Conservation (phyloP, 805 yeast genomes). For the Alloascoidea africana region DNA sequence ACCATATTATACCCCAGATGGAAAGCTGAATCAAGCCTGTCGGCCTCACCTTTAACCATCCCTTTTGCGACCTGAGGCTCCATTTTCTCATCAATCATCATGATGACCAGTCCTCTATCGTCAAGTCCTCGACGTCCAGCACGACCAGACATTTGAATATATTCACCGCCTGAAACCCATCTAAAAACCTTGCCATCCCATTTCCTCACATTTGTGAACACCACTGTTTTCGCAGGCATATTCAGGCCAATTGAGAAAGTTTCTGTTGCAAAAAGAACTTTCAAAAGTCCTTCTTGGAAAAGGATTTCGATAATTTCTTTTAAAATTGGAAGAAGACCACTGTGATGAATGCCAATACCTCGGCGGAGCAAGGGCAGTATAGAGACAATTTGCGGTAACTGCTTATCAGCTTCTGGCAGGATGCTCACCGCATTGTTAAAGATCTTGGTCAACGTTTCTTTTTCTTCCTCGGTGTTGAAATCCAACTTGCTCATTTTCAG, state of each 20-base stretch:
- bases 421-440: slow-evolving; percentile 81
- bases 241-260: slow-evolving; percentile 96
- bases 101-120: slow-evolving; percentile 96
- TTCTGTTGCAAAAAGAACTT: slow-evolving; percentile 94
- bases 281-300: slow-evolving; percentile 91
- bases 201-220: slow-evolving; percentile 91
- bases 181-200: slow-evolving; percentile 98
- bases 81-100: slow-evolving; percentile 99
- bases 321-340: slow-evolving; percentile 85
- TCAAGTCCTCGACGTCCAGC: slow-evolving; percentile 99
- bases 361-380: slow-evolving; percentile 78
- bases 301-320: slow-evolving; percentile 92
- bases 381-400: slow-evolving; percentile 87
- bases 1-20: slow-evolving; percentile 97
- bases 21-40: slow-evolving; percentile 92
- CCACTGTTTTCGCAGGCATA: slow-evolving; percentile 99
- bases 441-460: slow-evolving; percentile 79
- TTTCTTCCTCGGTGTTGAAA: slow-evolving; percentile 87
- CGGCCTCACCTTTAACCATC: slow-evolving; percentile 99
- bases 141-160: slow-evolving; percentile 98
- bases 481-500: slow-evolving; percentile 91
- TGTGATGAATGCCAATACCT: slow-evolving; percentile 98
- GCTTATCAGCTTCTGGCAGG: slow-evolving; percentile 81
- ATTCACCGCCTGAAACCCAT: slow-evolving; percentile 99
- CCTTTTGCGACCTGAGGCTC: slow-evolving; percentile 99